Evolutionary conservation across 2,329 filamentous ascomycete species (phyloP).

Genomic region (Pseudopithomyces maydicus): DNA sequence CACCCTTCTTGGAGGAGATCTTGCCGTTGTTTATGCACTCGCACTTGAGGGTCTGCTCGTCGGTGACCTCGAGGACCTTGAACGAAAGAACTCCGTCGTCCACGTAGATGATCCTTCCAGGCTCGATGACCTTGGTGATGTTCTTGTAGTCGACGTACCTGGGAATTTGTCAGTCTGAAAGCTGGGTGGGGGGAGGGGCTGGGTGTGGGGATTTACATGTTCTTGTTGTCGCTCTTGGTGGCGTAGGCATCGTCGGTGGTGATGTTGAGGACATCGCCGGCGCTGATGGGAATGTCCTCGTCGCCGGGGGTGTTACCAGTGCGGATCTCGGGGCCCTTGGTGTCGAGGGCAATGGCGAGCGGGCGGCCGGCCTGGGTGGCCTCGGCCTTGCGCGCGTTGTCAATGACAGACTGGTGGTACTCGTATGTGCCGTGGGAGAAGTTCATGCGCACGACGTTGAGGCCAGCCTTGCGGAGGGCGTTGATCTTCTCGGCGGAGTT

Average conservation of each 20-base stretch:
- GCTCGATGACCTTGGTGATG: slow-evolving; percentile 96
- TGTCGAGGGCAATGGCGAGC: slow-evolving; percentile 90
- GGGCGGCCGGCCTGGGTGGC: slow-evolving; percentile 77
- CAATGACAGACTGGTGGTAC: slow-evolving; percentile 98
- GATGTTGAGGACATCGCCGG: slow-evolving; percentile 87
- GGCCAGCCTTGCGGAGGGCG: slow-evolving; percentile 83
- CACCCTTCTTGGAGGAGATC: slow-evolving; percentile 98
- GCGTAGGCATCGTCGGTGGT: slow-evolving; percentile 95
- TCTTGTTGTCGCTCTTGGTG: slow-evolving; percentile 80
- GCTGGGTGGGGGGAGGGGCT: not conserved
- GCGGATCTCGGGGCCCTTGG: slow-evolving; percentile 86
- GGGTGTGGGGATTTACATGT: slow-evolving; percentile 71
- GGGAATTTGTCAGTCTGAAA: not conserved
- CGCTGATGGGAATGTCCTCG: slow-evolving; percentile 78
- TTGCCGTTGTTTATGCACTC: slow-evolving; percentile 95
- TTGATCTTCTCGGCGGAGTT: slow-evolving; percentile 98
- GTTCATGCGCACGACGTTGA: slow-evolving; percentile 99
- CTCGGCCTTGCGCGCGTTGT: slow-evolving; percentile 90
- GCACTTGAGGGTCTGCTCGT: slow-evolving; percentile 87
- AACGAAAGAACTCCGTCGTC: slow-evolving; percentile 98
- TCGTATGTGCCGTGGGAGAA: slow-evolving; percentile 93
- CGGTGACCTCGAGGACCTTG: slow-evolving; percentile 83
- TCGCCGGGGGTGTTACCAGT: slow-evolving; percentile 75
- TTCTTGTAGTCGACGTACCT: slow-evolving; percentile 99
- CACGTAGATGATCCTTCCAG: slow-evolving; percentile 94